phyloP scores from a whole-genome alignment of 164 flowering plant genomes.

The Pachysandra terminalis region DNA sequence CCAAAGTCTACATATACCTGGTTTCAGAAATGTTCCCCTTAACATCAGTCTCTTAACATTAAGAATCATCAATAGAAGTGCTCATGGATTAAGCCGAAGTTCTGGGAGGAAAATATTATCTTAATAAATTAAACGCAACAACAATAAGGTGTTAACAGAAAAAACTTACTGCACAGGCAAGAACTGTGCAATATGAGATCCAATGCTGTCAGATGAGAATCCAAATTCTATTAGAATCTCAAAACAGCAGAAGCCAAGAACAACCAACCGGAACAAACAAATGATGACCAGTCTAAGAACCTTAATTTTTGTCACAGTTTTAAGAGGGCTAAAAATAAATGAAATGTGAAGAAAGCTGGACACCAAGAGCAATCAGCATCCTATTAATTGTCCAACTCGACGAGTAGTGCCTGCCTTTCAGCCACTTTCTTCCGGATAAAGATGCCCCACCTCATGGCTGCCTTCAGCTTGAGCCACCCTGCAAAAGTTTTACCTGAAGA shows the following conservation, averaged over 20 bases:
- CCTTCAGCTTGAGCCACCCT: slow-evolving; percentile 97
- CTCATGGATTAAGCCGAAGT: neutral
- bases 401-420: slow-evolving; percentile 84
- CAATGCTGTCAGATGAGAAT: neutral
- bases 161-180: slow-evolving; percentile 32
- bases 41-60: neutral
- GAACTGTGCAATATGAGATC: slow-evolving; percentile 25
- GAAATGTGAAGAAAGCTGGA: neutral
- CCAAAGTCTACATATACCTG: neutral
- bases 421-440: slow-evolving; percentile 91
- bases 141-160: slow-evolving; percentile 1
- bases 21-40: neutral
- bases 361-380: neutral
- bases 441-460: slow-evolving; percentile 96
- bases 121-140: slow-evolving; percentile 9
- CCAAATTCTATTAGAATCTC: slow-evolving; percentile 11
- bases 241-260: neutral
- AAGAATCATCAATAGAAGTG: neutral
- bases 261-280: neutral
- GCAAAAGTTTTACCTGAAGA: slow-evolving; percentile 93
- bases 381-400: slow-evolving; percentile 67
- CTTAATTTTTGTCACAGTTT: neutral
- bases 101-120: neutral
- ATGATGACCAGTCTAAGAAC: slow-evolving; percentile 3
- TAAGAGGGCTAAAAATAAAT: neutral